Base-by-base conservation (phyloP, 2,329 filamentous ascomycete genomes). In the Niveomyces coronatus region DNA sequence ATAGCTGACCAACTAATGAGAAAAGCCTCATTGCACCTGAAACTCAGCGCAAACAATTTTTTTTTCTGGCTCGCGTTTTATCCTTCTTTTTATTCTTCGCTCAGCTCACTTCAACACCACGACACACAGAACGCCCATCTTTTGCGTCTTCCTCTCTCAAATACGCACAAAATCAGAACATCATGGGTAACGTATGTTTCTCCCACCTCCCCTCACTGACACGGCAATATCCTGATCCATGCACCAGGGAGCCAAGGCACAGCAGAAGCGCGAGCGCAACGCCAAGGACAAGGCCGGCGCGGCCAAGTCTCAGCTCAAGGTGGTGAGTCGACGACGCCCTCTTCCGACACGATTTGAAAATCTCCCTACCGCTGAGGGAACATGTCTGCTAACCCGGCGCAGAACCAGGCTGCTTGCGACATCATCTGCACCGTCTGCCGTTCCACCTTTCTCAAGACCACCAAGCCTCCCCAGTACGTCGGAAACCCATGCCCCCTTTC, bases 391-490 rank as follows among this genome's bases (percentile, higher is more conserved):
- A 16, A 39, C 19, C 28, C 5, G 31, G 27, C 17, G 23, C 48
- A 84, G 79, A 87, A 87, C 65, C 68, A 73, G 50, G 68, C 79
- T 49, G 82, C 83, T 43, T 82, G 78, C 67, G 79, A 74, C 54
- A 84, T 87, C 60, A 79, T 85, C 61, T 88, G 83, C 71, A 64
- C 74, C 48, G 68, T 77, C 53, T 88, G 83, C 80, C 82, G 79
- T 63, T 74, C 80, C 50, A 83, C 81, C 20, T 87, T 88, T 65
- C 71, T 87, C 49, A 80, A 81, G 67, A 88, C 83, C 24, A 81
- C 79, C 44, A 80, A 81, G 55, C 76, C 71, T 44, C 79, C 79
- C 52, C 77, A 81, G 75, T 79, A 67, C 49, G 74, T 64, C 24
- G 30, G 11, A 24, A 24, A 4, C 11, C n/a, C 9, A 28, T 16